Percentiles rank a stretch among this genome's conserved stretches.
phyloP scores from a whole-genome alignment of 768 basidiomycete genomes.

The Butyriboletus loyo region DNA sequence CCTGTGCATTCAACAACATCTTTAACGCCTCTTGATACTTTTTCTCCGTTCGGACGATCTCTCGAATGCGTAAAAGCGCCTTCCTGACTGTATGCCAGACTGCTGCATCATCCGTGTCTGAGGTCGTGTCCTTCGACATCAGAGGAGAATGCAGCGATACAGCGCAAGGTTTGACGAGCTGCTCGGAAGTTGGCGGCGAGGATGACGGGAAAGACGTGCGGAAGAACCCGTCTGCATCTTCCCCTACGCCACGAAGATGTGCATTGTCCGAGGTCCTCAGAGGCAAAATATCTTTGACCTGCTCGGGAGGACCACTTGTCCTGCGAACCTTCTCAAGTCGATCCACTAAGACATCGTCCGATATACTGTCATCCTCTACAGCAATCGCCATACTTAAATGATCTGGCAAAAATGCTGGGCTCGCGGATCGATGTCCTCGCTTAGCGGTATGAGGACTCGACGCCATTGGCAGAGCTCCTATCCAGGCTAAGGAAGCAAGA shows the following conservation, averaged over 20 bases:
- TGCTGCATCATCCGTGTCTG: constrained; percentile 22
- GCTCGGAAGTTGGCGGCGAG: not conserved
- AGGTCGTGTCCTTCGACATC: constrained; percentile 1
- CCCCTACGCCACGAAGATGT: not conserved
- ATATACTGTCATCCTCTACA: constrained; percentile 47
- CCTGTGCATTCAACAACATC: constrained; percentile 37
- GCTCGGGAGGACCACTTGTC: constrained; percentile 7
- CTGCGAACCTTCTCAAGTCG: constrained; percentile 44
- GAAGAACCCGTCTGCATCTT: not conserved
- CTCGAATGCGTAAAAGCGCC: constrained; percentile 44
- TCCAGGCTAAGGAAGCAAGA: constrained; percentile 35
- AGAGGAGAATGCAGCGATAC: not conserved
- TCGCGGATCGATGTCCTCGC: not conserved
- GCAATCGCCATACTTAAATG: constrained; percentile 40
- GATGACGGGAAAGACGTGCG: not conserved
- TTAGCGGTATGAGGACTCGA: not conserved
- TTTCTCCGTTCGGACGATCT: constrained; percentile 46
- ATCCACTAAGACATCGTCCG: constrained; percentile 49
- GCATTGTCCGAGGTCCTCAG: not conserved
- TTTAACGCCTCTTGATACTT: constrained; percentile 40
- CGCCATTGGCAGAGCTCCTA: constrained; percentile 14
- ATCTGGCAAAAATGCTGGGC: not conserved
- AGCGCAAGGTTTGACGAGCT: not conserved
- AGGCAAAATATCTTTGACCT: not conserved
- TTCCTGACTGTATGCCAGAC: constrained; percentile 39